phyloP scores from a whole-genome alignment of 2,329 filamentous ascomycete species.

The Chaetomium sp. region DNA sequence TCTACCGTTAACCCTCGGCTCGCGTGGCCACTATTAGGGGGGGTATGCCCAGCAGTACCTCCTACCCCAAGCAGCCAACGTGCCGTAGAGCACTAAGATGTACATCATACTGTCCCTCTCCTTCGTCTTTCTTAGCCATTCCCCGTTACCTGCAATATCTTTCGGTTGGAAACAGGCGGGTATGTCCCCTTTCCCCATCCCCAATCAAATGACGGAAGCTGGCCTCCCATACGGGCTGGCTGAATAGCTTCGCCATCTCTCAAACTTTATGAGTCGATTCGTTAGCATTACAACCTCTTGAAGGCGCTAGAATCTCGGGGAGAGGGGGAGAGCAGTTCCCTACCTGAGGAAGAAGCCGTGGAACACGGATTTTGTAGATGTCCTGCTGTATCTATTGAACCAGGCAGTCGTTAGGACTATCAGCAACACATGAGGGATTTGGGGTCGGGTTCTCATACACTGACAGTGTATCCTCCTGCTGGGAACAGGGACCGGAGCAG shows the following conservation, averaged over 20 bases:
- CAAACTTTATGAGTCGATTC: not conserved
- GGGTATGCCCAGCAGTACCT: too few species aligned
- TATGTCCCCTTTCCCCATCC: not conserved
- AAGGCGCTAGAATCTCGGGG: not conserved
- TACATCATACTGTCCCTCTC: too few species aligned
- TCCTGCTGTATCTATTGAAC: not conserved
- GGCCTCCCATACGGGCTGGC: too few species aligned
- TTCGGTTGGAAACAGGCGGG: too few species aligned
- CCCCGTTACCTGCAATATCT: too few species aligned
- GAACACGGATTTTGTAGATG: not conserved
- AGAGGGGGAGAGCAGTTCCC: not conserved
- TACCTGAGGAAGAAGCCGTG: not conserved
- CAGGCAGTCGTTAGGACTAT: not conserved
- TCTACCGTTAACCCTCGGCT: too few species aligned
- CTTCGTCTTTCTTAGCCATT: too few species aligned
- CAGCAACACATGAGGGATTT: not conserved
- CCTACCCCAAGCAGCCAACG: too few species aligned
- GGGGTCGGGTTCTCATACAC: not conserved
- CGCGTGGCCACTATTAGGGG: too few species aligned
- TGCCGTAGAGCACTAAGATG: too few species aligned
- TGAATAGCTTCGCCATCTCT: not conserved
- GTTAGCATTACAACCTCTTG: not conserved
- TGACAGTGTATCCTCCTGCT: not conserved
- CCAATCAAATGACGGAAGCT: too few species aligned
- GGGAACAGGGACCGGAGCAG: not conserved